phyloP scores from a whole-genome alignment of 2,329 filamentous ascomycete species.

The Stachybotrys elegans region DNA sequence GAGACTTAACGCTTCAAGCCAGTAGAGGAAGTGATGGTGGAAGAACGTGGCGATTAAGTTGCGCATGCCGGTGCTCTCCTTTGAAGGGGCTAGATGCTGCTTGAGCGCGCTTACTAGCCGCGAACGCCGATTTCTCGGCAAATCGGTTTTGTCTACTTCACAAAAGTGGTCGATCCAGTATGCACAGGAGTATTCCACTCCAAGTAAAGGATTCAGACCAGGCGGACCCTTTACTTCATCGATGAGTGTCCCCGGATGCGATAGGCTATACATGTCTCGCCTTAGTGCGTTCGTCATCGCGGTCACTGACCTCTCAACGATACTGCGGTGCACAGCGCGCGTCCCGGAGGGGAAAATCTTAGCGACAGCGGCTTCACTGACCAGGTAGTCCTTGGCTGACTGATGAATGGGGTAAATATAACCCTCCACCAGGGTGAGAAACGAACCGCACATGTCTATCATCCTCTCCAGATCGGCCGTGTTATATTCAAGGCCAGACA shows the following conservation, averaged over 20 bases:
- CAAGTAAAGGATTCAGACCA: slow-evolving; percentile 13
- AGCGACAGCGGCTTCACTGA: not conserved
- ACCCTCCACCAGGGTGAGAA: too few relatives aligned
- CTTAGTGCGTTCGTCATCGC: slow-evolving; percentile 19
- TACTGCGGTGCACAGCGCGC: not conserved
- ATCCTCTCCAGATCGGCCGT: too few relatives aligned
- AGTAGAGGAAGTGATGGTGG: not conserved
- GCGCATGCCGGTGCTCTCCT: too few relatives aligned
- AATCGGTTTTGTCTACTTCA: not conserved
- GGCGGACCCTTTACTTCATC: not conserved
- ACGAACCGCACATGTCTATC: too few relatives aligned
- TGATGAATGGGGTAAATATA: too few relatives aligned
- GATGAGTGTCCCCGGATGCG: slow-evolving; percentile 2
- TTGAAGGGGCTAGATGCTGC: too few relatives aligned
- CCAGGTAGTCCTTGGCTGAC: too few relatives aligned
- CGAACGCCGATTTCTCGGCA: too few relatives aligned
- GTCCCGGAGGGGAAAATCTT: not conserved
- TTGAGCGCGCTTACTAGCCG: too few relatives aligned
- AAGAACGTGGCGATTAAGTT: not conserved
- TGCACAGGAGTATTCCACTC: not conserved
- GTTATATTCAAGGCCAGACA: too few relatives aligned
- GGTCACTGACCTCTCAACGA: slow-evolving; percentile 2
- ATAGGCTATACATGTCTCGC: slow-evolving; percentile 11
- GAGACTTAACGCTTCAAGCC: slow-evolving; percentile 26
- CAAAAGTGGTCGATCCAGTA: not conserved